Evolutionary conservation across 192 early-diverging fungal genomes (phyloP), one percentile per base, ranked within the genome.

Genomic region (Rhizophagus clarus): DNA sequence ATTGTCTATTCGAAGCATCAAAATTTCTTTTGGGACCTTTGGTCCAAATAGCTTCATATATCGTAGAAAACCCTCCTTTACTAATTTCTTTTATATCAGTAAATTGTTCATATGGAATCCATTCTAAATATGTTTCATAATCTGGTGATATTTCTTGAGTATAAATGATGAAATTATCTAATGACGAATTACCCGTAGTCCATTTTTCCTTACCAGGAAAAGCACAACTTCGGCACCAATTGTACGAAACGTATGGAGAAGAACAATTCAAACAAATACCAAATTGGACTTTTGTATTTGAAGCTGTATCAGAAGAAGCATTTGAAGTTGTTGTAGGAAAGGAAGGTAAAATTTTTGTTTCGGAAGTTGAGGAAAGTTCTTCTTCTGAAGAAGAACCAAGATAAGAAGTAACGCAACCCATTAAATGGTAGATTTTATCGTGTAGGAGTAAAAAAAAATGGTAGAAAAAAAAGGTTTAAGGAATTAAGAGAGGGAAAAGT

Each of bases 101-200:
- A 45, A 73, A 73, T 45, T 73, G 15, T 28, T 45, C 34, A 42
- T n/a, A 73, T 73, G 34, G 24, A 22, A 73, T 49, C 37, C 24
- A 73, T 40, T 45, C 37, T 24, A 73, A 47, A 73, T 45, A 34
- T 15, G 26, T 37, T 26, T 47, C 40, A 26, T 26, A 47, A 24
- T 34, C 24, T 12, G n/a, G 14, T 1, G 71, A 28, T 4, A 26
- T 47, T 20, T 26, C 24, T 42, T 73, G 71, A 0, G 71, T 73
- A 37, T 45, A 37, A 26, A 34, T 34, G 7, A 73, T 45, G 20
- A 73, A 47, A 24, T 26, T 20, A 26, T 73, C 45, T 14, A 73
- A 45, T 47, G 11, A 4, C 12, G 9, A 11, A 22, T 42, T 73
- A 4, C 71, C 71, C 12, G 29, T 73, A 49, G 32, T 42, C 71